phyloP scores from a whole-genome alignment of 441 rosid genomes.

The Manihot esculenta region DNA sequence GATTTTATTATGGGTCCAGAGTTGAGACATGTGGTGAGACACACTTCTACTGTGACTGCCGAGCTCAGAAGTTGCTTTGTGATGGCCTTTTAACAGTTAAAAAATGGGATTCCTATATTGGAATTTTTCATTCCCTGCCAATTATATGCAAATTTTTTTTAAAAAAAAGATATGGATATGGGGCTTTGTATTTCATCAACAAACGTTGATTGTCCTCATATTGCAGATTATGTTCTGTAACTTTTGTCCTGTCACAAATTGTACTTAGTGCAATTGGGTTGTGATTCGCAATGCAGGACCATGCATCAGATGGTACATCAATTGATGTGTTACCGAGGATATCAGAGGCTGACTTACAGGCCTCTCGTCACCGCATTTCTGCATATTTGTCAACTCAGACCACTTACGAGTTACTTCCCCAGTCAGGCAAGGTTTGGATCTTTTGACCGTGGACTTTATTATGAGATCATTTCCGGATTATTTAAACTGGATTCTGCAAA shows the following conservation, averaged over 20 bases:
- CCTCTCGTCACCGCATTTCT: slow-evolving; percentile 56
- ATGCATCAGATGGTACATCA: slow-evolving; percentile 38
- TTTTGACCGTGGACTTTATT: slow-evolving; percentile 19
- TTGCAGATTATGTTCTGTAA: not conserved
- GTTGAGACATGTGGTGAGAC: slow-evolving; percentile 32
- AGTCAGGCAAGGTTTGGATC: slow-evolving; percentile 72
- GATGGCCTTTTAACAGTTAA: not conserved
- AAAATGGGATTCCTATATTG: not conserved
- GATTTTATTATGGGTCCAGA: slow-evolving; percentile 41
- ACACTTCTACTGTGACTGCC: slow-evolving; percentile 10
- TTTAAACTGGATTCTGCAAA: not conserved
- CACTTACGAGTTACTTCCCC: slow-evolving; percentile 63
- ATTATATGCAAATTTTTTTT: not conserved
- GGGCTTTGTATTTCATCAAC: not conserved
- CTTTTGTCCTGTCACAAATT: not conserved
- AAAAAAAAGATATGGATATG: too few species aligned
- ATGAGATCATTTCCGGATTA: slow-evolving; percentile 3
- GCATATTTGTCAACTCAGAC: slow-evolving; percentile 48
- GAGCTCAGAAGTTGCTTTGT: not conserved
- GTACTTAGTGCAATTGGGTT: too few species aligned
- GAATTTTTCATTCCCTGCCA: not conserved
- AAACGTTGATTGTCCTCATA: not conserved
- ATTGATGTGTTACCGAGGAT: slow-evolving; percentile 44
- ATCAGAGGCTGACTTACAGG: slow-evolving; percentile 47
- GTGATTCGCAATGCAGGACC: slow-evolving; percentile 24